These are phyloP conservation scores for Chalciporus sp. DNA, from an alignment of 1,284 basidiomycete genomes.

Conservation along the genomic window DNA sequence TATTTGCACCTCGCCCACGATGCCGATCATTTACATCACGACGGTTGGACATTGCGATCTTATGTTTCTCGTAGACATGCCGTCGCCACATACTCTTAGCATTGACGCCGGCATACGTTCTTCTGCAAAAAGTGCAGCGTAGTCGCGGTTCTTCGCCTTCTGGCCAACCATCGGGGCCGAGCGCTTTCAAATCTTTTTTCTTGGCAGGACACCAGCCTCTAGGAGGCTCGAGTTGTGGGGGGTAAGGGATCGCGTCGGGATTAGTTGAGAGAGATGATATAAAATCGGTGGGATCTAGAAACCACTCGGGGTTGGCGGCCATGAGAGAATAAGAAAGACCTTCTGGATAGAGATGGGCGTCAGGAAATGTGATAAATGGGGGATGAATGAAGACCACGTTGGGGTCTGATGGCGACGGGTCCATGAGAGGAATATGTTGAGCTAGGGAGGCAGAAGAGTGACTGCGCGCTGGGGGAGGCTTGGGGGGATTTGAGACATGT, in stretches of 20 bases:
- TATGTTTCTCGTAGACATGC: slow-evolving; percentile 84
- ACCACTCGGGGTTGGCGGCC: slow-evolving; percentile 75
- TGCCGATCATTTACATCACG: slow-evolving; percentile 66
- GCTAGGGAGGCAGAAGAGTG: slow-evolving; percentile 40
- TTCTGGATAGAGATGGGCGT: slow-evolving; percentile 58
- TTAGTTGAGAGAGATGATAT: slow-evolving; percentile 49
- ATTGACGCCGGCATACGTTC: slow-evolving; percentile 79
- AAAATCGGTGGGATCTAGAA: slow-evolving; percentile 69
- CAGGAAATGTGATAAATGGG: slow-evolving; percentile 67
- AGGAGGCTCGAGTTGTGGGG: slow-evolving; percentile 73
- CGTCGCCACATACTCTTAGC: slow-evolving; percentile 87
- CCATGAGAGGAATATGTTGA: slow-evolving; percentile 57
- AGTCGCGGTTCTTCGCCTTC: slow-evolving; percentile 76
- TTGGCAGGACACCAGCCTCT: slow-evolving; percentile 80
- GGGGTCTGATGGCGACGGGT: slow-evolving; percentile 64
- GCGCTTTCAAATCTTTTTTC: slow-evolving; percentile 70
- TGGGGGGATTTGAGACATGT: slow-evolving; percentile 20
- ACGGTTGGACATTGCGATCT: slow-evolving; percentile 82
- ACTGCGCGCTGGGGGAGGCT: slow-evolving; percentile 28
- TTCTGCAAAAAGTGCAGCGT: slow-evolving; percentile 78
- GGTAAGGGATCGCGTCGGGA: slow-evolving; percentile 61
- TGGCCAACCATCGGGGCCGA: slow-evolving; percentile 66
- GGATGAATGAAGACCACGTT: slow-evolving; percentile 68
- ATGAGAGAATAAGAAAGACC: slow-evolving; percentile 69
- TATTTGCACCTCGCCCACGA: slow-evolving; percentile 60